A percentile compares a stretch with the other conserved stretches of the same genome.
These are phyloP conservation scores for Laguncularia racemosa DNA, from an alignment of 345 rosid genomes.

Conservation along the genomic window DNA sequence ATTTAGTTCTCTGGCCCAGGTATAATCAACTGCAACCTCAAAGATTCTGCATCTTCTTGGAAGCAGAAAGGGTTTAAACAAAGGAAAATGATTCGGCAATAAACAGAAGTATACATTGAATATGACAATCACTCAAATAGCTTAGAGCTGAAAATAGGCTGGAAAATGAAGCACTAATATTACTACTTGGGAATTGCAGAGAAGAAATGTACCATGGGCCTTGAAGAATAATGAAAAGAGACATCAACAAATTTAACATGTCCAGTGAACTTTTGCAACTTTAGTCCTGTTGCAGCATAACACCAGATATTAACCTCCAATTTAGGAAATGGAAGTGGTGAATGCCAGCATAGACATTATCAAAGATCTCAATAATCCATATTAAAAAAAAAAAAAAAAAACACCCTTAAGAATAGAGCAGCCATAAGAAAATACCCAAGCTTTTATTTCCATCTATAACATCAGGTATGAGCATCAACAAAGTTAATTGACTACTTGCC, in stretches of 20 bases:
- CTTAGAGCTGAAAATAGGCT: not conserved
- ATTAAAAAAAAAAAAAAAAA: too few species aligned
- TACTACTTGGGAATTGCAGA: not conserved
- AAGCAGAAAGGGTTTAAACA: not conserved
- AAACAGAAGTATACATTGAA: not conserved
- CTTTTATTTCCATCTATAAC: too few species aligned
- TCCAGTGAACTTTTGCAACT: slow-evolving; percentile 41
- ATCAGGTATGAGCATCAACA: too few species aligned
- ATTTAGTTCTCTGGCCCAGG: slow-evolving; percentile 3
- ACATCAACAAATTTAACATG: slow-evolving; percentile 52
- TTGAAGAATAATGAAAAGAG: slow-evolving; percentile 61
- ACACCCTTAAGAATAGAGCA: too few species aligned
- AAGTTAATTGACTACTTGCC: slow-evolving; percentile 36
- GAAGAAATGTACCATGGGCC: slow-evolving; percentile 39
- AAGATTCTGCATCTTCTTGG: too few species aligned
- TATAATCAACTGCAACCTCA: not conserved
- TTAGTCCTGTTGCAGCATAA: slow-evolving; percentile 3
- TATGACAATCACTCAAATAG: not conserved
- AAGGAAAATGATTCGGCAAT: not conserved
- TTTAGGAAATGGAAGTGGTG: not conserved
- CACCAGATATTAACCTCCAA: not conserved
- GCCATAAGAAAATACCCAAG: too few species aligned
- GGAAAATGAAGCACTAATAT: too few species aligned
- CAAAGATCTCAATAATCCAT: not conserved
- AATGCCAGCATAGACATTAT: not conserved